Conservation (phyloP, 1,284 basidiomycete species). For the Omphalotus olearius region DNA sequence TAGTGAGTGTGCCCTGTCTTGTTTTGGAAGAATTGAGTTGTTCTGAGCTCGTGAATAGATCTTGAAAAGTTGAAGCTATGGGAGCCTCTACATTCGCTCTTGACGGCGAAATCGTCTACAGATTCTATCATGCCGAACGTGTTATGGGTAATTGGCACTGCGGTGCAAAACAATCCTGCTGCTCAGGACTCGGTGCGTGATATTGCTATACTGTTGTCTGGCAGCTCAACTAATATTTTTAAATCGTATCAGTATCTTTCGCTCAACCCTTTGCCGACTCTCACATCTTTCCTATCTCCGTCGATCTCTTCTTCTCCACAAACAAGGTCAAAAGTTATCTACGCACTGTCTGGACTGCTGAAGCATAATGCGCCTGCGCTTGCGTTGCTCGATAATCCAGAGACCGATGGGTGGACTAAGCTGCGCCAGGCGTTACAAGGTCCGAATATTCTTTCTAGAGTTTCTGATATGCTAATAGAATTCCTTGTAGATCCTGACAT, state of each 20-base stretch:
- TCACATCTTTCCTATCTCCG: slow-evolving; percentile 62
- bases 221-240: no score
- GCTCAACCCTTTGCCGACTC: slow-evolving; percentile 61
- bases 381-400: slow-evolving; percentile 40
- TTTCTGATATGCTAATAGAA: slow-evolving; percentile 14
- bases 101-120: slow-evolving; percentile 52
- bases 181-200: slow-evolving; percentile 79
- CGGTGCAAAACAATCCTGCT: slow-evolving; percentile 91
- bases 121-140: slow-evolving; percentile 69
- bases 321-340: slow-evolving; percentile 81
- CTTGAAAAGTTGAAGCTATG: slow-evolving; percentile 84
- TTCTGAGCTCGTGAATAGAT: slow-evolving; percentile 53
- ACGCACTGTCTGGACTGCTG: slow-evolving; percentile 80
- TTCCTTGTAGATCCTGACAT: slow-evolving; percentile 65
- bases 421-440: slow-evolving; percentile 62
- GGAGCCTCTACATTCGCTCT: slow-evolving; percentile 71
- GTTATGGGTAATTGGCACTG: slow-evolving; percentile 92
- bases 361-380: slow-evolving; percentile 81
- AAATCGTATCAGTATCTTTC: slow-evolving; percentile 72
- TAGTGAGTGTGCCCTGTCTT: slow-evolving; percentile 39
- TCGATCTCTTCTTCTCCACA: slow-evolving; percentile 28
- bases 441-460: slow-evolving; percentile 24
- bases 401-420: slow-evolving; percentile 63
- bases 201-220: slow-evolving; percentile 2
- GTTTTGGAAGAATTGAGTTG: background rate